These are phyloP conservation scores for Parasarocladium wereldwijsianum DNA, from an alignment of 2,329 filamentous ascomycete species.

Conservation along the genomic window DNA sequence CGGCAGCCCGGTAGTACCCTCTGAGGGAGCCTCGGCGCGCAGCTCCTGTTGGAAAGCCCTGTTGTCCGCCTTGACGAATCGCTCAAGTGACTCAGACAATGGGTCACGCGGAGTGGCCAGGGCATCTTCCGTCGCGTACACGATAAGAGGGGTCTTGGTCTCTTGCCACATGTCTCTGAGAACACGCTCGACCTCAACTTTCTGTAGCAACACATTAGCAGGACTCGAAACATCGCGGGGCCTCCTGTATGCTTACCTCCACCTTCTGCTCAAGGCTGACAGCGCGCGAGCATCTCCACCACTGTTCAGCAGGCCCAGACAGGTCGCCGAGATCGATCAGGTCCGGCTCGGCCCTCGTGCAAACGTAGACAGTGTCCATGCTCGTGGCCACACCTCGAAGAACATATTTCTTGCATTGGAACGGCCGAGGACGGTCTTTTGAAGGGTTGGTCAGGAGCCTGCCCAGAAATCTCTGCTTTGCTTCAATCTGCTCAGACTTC, in stretches of 20 bases:
- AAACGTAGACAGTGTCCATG: slow-evolving; percentile 33
- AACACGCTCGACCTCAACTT: slow-evolving; percentile 29
- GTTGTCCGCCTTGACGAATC: slow-evolving; percentile 37
- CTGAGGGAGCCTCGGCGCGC: slow-evolving; percentile 18
- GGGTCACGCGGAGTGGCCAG: slow-evolving; percentile 18
- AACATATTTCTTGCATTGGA: slow-evolving; percentile 29
- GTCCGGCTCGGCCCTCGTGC: slow-evolving; percentile 25
- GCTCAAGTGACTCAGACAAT: slow-evolving; percentile 24
- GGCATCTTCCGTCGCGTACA: slow-evolving; percentile 39
- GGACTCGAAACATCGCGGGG: background rate
- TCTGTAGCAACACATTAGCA: slow-evolving; percentile 22
- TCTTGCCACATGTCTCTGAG: slow-evolving; percentile 31
- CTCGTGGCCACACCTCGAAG: slow-evolving; percentile 36
- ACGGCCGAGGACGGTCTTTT: slow-evolving; percentile 21
- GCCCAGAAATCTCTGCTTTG: slow-evolving; percentile 23
- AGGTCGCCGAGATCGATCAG: slow-evolving; percentile 25
- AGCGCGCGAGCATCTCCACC: slow-evolving; percentile 38
- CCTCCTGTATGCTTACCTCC: slow-evolving; percentile 25
- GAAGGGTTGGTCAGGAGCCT: slow-evolving; percentile 23
- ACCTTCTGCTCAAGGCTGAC: slow-evolving; percentile 21
- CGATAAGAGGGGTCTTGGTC: slow-evolving; percentile 29
- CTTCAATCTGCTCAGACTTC: slow-evolving; percentile 16
- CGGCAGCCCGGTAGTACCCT: too few relatives aligned
- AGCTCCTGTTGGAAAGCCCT: slow-evolving; percentile 35
- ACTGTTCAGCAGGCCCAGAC: slow-evolving; percentile 27